phyloP scores from a whole-genome alignment of 2,329 filamentous ascomycete species.

The Aspergillus transmontanensis region DNA sequence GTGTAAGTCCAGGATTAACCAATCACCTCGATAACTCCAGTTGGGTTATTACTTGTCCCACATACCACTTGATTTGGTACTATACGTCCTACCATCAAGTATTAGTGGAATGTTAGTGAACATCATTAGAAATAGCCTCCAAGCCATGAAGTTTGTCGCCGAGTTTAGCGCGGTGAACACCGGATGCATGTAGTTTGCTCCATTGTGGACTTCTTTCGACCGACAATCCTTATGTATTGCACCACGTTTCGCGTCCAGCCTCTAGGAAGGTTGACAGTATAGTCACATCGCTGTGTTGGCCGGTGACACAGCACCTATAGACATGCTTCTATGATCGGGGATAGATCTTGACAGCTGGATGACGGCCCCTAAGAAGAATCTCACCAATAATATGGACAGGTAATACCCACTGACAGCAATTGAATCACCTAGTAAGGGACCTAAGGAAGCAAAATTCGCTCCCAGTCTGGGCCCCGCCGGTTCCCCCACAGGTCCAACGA shows the following conservation, averaged over 20 bases:
- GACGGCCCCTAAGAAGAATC: background rate
- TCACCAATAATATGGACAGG: background rate
- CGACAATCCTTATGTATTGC: conserved; percentile 8
- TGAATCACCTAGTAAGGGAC: background rate
- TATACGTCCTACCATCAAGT: background rate
- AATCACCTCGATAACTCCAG: background rate
- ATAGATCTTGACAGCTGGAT: background rate
- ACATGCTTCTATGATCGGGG: background rate
- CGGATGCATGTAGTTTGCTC: background rate
- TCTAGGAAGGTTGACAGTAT: background rate
- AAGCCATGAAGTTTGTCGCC: background rate
- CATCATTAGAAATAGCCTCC: background rate
- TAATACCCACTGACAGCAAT: background rate
- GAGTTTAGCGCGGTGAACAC: background rate
- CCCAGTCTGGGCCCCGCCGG: background rate
- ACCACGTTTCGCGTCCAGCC: conserved; percentile 1
- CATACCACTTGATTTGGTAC: background rate
- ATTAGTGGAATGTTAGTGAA: background rate
- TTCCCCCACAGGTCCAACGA: background rate
- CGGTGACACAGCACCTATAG: conserved; percentile 1
- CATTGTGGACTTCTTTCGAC: conserved; percentile 6
- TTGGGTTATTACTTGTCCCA: conserved; percentile 1
- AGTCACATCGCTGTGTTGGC: background rate
- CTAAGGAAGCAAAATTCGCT: background rate
- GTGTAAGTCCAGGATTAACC: background rate